These are phyloP conservation scores for Phlebopus sp. DNA, from an alignment of 1,284 basidiomycete species.

Conservation along the genomic window DNA sequence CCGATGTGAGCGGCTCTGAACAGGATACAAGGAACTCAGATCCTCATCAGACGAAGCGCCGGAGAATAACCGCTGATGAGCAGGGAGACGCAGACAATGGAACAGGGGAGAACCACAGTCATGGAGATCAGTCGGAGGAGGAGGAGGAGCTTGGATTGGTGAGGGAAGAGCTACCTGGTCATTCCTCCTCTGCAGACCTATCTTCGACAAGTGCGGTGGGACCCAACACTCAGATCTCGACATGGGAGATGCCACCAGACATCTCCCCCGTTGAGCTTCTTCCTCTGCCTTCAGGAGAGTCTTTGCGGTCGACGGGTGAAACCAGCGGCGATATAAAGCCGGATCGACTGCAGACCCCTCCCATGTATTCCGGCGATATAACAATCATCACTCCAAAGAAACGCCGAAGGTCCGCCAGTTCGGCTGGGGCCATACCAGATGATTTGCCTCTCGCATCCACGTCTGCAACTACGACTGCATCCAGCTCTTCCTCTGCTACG, in stretches of 20 bases:
- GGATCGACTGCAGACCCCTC: not conserved
- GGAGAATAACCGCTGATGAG: slow-evolving; percentile 10
- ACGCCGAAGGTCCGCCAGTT: not conserved
- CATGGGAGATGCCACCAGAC: slow-evolving; percentile 19
- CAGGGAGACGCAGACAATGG: not conserved
- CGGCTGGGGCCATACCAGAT: not conserved
- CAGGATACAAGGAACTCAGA: slow-evolving; percentile 2
- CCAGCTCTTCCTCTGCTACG: not conserved
- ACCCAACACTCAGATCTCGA: slow-evolving; percentile 15
- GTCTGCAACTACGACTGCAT: slow-evolving; percentile 3
- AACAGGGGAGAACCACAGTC: not conserved
- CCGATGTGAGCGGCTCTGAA: not conserved
- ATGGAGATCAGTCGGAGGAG: slow-evolving; percentile 2
- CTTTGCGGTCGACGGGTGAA: too few species aligned
- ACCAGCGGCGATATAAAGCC: not conserved
- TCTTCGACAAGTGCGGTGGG: not conserved
- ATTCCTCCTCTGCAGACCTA: not conserved
- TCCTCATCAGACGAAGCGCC: slow-evolving; percentile 19
- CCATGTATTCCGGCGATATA: slow-evolving; percentile 7
- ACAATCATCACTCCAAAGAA: not conserved
- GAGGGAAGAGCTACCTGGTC: not conserved
- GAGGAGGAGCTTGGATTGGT: not conserved
- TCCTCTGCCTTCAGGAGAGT: not conserved
- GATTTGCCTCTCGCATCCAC: not conserved
- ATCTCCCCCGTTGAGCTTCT: not conserved